Conservation (phyloP, 2,329 filamentous ascomycete species). For the Clonostachys byssicola region DNA sequence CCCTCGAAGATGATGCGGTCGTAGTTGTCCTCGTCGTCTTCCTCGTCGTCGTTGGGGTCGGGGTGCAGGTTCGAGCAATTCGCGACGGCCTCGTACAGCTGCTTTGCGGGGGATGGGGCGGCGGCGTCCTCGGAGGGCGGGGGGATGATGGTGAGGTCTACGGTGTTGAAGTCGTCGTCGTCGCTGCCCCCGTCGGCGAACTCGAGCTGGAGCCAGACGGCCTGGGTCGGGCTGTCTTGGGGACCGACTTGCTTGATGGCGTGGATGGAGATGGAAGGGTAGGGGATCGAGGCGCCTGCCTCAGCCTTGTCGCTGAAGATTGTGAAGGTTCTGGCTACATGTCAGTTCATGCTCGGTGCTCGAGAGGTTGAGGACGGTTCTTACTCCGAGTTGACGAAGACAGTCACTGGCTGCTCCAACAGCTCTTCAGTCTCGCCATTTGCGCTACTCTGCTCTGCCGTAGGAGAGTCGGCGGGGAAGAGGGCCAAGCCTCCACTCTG, state of each 20-base stretch:
- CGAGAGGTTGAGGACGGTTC: conserved; percentile 7
- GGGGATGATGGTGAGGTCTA: conserved; percentile 64
- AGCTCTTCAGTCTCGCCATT: conserved; percentile 26
- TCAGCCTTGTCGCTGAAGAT: conserved; percentile 57
- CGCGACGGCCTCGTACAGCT: conserved; percentile 67
- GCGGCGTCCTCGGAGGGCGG: conserved; percentile 6
- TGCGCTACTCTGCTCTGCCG: conserved; percentile 15
- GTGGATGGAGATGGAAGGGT: conserved; percentile 71
- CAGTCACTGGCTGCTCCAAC: conserved; percentile 44
- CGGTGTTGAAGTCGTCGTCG: conserved; percentile 60
- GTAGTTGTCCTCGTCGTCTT: conserved; percentile 52
- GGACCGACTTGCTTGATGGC: conserved; percentile 58
- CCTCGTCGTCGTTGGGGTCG: conserved; percentile 58
- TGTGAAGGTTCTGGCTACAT: conserved; percentile 37
- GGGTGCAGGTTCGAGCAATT: conserved; percentile 74
- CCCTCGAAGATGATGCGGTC: conserved; percentile 56
- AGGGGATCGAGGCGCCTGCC: conserved; percentile 65
- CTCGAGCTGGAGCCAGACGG: conserved; percentile 66
- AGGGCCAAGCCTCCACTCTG: conserved; percentile 53
- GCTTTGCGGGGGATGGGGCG: conserved; percentile 13
- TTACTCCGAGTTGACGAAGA: conserved; percentile 57
- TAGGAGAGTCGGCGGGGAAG: conserved; percentile 34
- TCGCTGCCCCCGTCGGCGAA: conserved; percentile 53
- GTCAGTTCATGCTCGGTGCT: neutral
- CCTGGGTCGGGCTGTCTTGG: conserved; percentile 33